phyloP scores from a whole-genome alignment of 192 early-diverging fungal genomes.

The Chytriomyces sp. region DNA sequence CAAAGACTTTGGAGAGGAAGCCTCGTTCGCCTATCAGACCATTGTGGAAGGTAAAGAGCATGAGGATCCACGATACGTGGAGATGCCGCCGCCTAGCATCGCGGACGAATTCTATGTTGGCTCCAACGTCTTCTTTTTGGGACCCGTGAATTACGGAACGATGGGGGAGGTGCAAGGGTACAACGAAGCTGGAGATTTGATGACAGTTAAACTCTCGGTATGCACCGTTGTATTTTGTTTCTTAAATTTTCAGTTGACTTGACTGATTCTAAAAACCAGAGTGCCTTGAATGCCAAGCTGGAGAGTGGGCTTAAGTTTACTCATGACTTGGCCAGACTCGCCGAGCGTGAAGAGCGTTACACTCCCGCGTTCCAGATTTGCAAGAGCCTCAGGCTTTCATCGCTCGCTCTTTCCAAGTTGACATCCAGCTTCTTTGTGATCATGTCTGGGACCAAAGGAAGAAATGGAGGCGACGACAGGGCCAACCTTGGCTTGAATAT shows the following conservation, averaged over 20 bases:
- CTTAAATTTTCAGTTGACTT: background rate
- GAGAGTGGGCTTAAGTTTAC: conserved; percentile 32
- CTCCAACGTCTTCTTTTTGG: conserved; percentile 81
- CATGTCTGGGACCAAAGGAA: background rate
- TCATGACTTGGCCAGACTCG: conserved; percentile 36
- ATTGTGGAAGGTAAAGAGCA: conserved; percentile 54
- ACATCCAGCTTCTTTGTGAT: conserved; percentile 80
- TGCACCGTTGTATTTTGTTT: background rate
- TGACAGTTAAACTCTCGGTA: conserved; percentile 26
- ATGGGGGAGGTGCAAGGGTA: conserved; percentile 65
- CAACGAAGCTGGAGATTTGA: conserved; percentile 16
- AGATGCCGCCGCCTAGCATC: conserved; percentile 69
- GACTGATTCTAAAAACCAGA: background rate
- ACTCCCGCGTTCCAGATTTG: conserved; percentile 68
- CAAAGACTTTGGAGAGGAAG: conserved; percentile 68
- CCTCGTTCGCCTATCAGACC: conserved; percentile 62
- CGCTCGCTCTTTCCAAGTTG: conserved; percentile 78
- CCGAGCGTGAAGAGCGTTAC: conserved; percentile 50
- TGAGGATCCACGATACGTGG: conserved; percentile 73
- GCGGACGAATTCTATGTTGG: conserved; percentile 71
- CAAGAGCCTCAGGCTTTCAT: conserved; percentile 63
- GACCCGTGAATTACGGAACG: conserved; percentile 71
- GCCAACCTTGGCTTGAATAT: conserved; percentile 83
- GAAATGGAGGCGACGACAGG: conserved; percentile 39
- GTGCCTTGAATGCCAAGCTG: conserved; percentile 23